Evolutionary conservation across 441 rosid genomes (phyloP), one percentile per base, ranked within the genome.

Genomic region (Sinapis alba): DNA sequence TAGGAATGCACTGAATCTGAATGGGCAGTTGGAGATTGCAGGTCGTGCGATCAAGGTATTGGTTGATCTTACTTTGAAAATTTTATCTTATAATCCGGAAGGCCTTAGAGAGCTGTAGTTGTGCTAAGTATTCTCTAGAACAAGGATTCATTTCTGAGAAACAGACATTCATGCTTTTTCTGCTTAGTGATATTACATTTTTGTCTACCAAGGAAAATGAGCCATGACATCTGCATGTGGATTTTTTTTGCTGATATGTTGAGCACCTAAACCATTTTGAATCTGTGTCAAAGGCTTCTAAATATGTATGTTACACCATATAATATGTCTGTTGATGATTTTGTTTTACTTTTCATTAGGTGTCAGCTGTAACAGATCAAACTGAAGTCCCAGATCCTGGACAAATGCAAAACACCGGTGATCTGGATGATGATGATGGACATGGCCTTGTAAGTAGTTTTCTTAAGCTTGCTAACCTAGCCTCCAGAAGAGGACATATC

Each of bases 371-470:
- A 59, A 92, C 99, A 7, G 97, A 93, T 84, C 99, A 91, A 79
- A 77, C 83, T 5, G 93, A 86, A 75, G 47, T 77, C 69, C 91
- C 81, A 75, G 98, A 96, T 38, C 74, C 80, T 73, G 92, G 85
- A 60, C 78, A 89, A 47, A 5, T 13, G 19, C 81, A 73, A 36
- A 86, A 72, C 84, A 78, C 94, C 2, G 92, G 86, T 77, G 97
- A 96, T 90, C 83, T 96, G 78, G 99, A 96, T 83, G 99, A 96
- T 50, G 97, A 96, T 30, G 99, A 96, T 45, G 98, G 99, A 28
- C 90, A 90, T 69, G 98, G 94, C 78, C 83, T 93, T 94, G 99
- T 96, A 61, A 89, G 98, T 84, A 74, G 57, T 65, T 74, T 10
- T 34, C 72, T 78, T 68, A 27, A 5, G 63, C 32, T 41, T 26